Evolutionary conservation across 164 flowering plant genomes (phyloP).

Genomic region (Chimonanthus praecox): DNA sequence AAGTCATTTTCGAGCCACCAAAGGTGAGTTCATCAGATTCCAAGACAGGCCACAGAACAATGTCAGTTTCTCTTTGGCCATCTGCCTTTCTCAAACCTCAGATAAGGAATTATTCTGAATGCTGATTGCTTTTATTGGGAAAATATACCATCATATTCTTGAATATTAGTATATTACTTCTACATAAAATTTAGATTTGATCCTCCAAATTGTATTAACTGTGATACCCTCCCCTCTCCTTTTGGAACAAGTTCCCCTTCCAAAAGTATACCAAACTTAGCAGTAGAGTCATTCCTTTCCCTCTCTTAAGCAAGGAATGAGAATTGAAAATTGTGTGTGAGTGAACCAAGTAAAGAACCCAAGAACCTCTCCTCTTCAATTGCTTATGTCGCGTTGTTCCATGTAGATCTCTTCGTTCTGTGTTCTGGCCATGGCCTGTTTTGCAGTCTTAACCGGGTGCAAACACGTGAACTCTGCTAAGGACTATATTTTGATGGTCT

Average conservation of each 20-base stretch:
- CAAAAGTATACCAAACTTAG: not conserved
- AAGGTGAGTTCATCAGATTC: too few relatives aligned
- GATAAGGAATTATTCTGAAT: too few relatives aligned
- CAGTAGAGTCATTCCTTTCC: not conserved
- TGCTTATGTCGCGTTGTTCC: not conserved
- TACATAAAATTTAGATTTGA: too few relatives aligned
- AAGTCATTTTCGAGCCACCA: too few relatives aligned
- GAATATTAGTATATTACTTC: too few relatives aligned
- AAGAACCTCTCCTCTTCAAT: not conserved
- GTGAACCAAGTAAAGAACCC: not conserved
- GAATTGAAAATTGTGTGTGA: too few relatives aligned
- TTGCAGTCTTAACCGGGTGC: conserved; percentile 23
- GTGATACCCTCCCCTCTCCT: not conserved
- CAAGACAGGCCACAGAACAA: too few relatives aligned
- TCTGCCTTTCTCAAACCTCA: too few relatives aligned
- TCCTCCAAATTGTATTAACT: not conserved
- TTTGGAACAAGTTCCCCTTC: not conserved
- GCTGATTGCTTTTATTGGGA: too few relatives aligned
- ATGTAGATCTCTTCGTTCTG: not conserved
- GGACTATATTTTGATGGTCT: conserved; percentile 20
- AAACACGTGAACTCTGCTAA: conserved; percentile 16
- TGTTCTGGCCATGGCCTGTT: conserved; percentile 28
- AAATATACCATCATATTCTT: too few relatives aligned
- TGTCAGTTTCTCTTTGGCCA: too few relatives aligned
- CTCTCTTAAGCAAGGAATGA: not conserved